Conservation (phyloP, 2,329 filamentous ascomycete genomes). For the Teratosphaeria gauchensis region DNA sequence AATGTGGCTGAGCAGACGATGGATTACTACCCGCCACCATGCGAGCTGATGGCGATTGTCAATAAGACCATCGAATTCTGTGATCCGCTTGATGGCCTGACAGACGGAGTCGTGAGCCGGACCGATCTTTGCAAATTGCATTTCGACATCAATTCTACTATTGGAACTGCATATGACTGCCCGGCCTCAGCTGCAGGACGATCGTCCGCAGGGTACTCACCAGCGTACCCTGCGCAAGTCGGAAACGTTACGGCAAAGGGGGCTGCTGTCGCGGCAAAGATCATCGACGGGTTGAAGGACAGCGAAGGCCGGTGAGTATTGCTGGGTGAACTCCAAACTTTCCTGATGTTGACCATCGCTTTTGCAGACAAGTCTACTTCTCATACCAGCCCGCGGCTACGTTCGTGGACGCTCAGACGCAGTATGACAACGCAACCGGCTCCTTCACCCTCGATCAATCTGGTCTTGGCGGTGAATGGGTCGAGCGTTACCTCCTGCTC, state of each 20-base stretch:
- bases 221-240: constrained; percentile 9
- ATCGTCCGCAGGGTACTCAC: not conserved
- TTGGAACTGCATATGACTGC: constrained; percentile 36
- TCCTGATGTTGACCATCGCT: constrained; percentile 24
- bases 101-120: constrained; percentile 45
- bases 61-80: constrained; percentile 47
- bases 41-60: constrained; percentile 42
- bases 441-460: constrained; percentile 26
- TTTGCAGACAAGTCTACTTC: constrained; percentile 31
- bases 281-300: constrained; percentile 33
- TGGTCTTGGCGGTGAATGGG: constrained; percentile 31
- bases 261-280: constrained; percentile 26
- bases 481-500: constrained; percentile 35
- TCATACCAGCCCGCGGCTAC: constrained; percentile 23
- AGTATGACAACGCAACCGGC: constrained; percentile 26
- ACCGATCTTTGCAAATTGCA: constrained; percentile 43
- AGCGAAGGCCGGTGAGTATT: constrained; percentile 15
- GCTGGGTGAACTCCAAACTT: constrained; percentile 30
- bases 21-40: constrained; percentile 35
- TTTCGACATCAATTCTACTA: constrained; percentile 41
- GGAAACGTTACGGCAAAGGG: constrained; percentile 25
- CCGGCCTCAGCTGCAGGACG: constrained; percentile 7
- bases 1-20: constrained; percentile 31
- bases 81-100: constrained; percentile 45
- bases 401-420: constrained; percentile 27